Conservation (phyloP, 129 eudicot genomes). For the Chrysanthemum makinoi region DNA sequence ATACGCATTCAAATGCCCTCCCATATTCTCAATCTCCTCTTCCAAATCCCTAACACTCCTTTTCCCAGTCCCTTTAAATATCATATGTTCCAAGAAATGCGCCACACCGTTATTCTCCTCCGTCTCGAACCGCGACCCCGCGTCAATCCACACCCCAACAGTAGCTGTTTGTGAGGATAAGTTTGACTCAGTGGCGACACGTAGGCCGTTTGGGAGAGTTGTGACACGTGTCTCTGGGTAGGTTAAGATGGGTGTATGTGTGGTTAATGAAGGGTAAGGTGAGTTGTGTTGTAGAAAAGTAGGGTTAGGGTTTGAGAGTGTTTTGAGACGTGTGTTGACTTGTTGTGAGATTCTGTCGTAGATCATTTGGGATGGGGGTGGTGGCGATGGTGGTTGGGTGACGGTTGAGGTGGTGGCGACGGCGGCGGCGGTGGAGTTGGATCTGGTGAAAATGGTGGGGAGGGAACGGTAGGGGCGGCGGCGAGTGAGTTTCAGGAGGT, state of each 20-base stretch:
- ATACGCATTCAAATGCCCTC: slow-evolving; percentile 93
- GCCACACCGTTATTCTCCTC: slow-evolving; percentile 83
- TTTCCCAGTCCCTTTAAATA: slow-evolving; percentile 73
- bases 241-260: slow-evolving; percentile 68
- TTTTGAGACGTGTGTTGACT: slow-evolving; percentile 60
- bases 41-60: slow-evolving; percentile 58
- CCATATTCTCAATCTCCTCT: slow-evolving; percentile 98
- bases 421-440: slow-evolving; percentile 34
- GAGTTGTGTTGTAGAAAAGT: slow-evolving; percentile 69
- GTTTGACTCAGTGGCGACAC: slow-evolving; percentile 85
- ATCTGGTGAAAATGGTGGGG: slow-evolving; percentile 16
- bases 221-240: slow-evolving; percentile 75
- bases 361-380: slow-evolving; percentile 70
- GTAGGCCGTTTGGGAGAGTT: slow-evolving; percentile 86
- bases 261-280: slow-evolving; percentile 52
- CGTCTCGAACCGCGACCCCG: slow-evolving; percentile 76
- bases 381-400: slow-evolving; percentile 52
- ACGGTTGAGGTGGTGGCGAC: slow-evolving; percentile 38
- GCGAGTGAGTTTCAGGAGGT: slow-evolving; percentile 46
- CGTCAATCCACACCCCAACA: slow-evolving; percentile 90
- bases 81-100: slow-evolving; percentile 85
- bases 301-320: slow-evolving; percentile 60
- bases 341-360: slow-evolving; percentile 74
- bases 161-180: slow-evolving; percentile 68
- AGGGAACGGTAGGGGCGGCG: slow-evolving; percentile 37